These are phyloP conservation scores for Copromyces sp. DNA, from an alignment of 495 filamentous ascomycete species.

Conservation along the genomic window DNA sequence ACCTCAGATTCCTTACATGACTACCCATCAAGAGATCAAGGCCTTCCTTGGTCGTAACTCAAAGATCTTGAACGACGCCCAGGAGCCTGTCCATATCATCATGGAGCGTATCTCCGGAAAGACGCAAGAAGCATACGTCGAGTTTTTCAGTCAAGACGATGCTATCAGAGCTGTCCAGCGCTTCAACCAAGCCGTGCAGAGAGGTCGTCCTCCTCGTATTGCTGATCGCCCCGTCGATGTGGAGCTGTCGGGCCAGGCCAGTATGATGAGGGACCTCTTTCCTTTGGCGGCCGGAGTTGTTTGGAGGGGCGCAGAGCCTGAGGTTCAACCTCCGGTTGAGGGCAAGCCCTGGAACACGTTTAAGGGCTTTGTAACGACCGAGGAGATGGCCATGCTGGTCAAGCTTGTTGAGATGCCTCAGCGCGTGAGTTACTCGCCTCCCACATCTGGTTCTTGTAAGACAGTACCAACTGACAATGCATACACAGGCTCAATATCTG, in stretches of 20 bases:
- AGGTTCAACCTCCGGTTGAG: slow-evolving; percentile 24
- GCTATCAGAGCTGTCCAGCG: slow-evolving; percentile 45
- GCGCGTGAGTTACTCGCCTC: slow-evolving; percentile 43
- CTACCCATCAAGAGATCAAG: slow-evolving; percentile 56
- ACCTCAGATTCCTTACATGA: slow-evolving; percentile 55
- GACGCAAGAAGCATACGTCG: slow-evolving; percentile 67
- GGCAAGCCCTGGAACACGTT: slow-evolving; percentile 55
- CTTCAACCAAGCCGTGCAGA: slow-evolving; percentile 19
- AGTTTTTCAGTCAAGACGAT: slow-evolving; percentile 46
- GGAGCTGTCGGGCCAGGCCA: slow-evolving; percentile 47
- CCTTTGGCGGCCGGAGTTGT: slow-evolving; percentile 52
- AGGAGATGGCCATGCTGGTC: slow-evolving; percentile 57
- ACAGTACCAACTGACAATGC: background rate
- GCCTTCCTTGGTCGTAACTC: slow-evolving; percentile 62
- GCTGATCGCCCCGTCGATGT: slow-evolving; percentile 58
- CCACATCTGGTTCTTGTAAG: background rate
- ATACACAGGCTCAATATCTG: slow-evolving; percentile 49
- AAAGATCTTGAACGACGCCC: slow-evolving; percentile 42
- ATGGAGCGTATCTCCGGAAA: slow-evolving; percentile 73
- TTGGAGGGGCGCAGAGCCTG: slow-evolving; percentile 46
- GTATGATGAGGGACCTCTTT: slow-evolving; percentile 57
- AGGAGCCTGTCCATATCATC: slow-evolving; percentile 66
- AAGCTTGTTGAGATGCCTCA: slow-evolving; percentile 59
- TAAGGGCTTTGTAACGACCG: slow-evolving; percentile 55
- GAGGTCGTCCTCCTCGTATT: slow-evolving; percentile 43